phyloP scores from a whole-genome alignment of 371 early-diverging fungal genomes.

The Circinella minor region DNA sequence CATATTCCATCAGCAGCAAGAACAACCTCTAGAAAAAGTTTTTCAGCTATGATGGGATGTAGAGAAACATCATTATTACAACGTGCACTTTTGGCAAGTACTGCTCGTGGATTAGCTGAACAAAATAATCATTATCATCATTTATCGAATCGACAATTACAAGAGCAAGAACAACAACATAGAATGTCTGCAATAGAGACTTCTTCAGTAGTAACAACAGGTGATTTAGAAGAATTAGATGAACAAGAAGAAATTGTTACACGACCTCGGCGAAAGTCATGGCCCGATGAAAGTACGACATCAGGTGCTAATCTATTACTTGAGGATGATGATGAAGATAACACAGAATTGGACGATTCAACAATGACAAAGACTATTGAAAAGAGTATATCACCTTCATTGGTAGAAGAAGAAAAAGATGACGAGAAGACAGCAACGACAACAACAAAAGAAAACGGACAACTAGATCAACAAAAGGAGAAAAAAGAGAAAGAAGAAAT shows the following conservation, averaged over 20 bases:
- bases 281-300: constrained; percentile 24
- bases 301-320: constrained; percentile 12
- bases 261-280: constrained; percentile 24
- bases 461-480: not conserved
- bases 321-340: constrained; percentile 6
- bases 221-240: not conserved
- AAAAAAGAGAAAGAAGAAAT: not conserved
- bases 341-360: not conserved
- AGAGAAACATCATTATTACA: constrained; percentile 35
- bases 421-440: constrained; percentile 11
- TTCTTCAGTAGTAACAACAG: no score
- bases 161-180: no score
- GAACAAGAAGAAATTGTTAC: not conserved
- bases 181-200: no score
- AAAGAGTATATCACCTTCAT: not conserved
- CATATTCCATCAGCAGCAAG: constrained; percentile 11
- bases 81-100: constrained; percentile 36
- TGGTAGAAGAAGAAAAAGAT: constrained; percentile 3
- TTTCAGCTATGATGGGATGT: constrained; percentile 17
- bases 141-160: no score
- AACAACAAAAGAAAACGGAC: constrained; percentile 3
- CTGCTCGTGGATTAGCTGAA: constrained; percentile 23
- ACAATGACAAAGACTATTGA: not conserved
- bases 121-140: not conserved
- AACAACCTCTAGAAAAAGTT: constrained; percentile 23